Conservation (phyloP, 2,329 filamentous ascomycete species). For the Rugonectria rugulosa region DNA sequence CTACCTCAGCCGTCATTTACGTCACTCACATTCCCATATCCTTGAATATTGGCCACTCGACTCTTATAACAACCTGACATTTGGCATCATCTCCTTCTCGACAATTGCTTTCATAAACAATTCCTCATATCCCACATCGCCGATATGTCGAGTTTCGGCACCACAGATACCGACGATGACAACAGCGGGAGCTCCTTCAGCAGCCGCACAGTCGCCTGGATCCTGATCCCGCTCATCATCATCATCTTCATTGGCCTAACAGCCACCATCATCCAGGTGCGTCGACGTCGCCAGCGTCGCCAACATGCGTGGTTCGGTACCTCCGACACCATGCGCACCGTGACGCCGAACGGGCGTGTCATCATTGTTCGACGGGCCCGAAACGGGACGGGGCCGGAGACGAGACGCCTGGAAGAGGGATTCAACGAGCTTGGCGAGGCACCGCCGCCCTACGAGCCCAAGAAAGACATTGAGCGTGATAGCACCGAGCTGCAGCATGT, state of each 20-base stretch:
- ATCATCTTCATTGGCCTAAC: conserved; percentile 50
- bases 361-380: conserved; percentile 15
- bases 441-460: conserved; percentile 66
- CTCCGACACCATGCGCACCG: not conserved
- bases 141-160: conserved; percentile 7
- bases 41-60: not conserved
- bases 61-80: not conserved
- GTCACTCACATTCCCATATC: not conserved
- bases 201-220: conserved; percentile 63
- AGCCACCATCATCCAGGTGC: conserved; percentile 52
- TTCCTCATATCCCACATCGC: not conserved
- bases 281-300: conserved; percentile 45
- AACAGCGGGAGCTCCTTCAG: conserved; percentile 40
- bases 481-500: conserved; percentile 37
- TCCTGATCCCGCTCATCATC: conserved; percentile 58
- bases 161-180: conserved; percentile 14
- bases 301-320: conserved; percentile 22
- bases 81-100: not conserved
- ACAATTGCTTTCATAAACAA: not conserved
- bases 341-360: conserved; percentile 29
- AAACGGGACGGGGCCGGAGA: conserved; percentile 33
- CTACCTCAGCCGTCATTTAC: not conserved
- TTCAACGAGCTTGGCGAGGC: conserved; percentile 70
- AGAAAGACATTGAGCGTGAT: conserved; percentile 35
- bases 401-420: conserved; percentile 55